Conservation (phyloP, 768 basidiomycete species). For the Amanita inopinata region DNA sequence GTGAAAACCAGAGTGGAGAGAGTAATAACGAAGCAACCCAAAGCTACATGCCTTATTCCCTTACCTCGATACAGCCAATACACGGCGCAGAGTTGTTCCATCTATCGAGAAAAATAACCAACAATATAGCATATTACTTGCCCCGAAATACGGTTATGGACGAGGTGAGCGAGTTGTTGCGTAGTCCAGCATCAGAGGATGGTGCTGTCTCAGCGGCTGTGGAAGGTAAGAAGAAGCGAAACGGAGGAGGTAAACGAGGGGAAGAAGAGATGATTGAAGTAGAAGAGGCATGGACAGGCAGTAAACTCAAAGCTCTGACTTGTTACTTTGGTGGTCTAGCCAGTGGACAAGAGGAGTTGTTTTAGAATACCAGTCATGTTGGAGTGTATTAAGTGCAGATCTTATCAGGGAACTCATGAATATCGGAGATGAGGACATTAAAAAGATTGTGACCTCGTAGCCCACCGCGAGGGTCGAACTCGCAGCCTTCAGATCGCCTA, state of each 20-base stretch:
- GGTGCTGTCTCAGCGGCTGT: too few species aligned
- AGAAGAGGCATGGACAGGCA: conserved; percentile 95
- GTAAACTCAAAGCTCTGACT: conserved; percentile 87
- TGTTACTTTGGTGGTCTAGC: conserved; percentile 89
- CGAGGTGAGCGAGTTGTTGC: conserved; percentile 47
- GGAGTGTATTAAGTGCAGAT: background rate
- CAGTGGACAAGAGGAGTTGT: conserved; percentile 55
- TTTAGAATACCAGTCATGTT: conserved; percentile 21
- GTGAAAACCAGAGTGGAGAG: conserved; percentile 2
- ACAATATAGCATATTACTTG: conserved; percentile 82
- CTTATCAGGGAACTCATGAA: too few species aligned
- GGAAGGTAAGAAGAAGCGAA: conserved; percentile 6
- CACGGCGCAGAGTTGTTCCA: conserved; percentile 77
- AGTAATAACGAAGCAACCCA: conserved; percentile 19
- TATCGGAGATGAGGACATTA: too few species aligned
- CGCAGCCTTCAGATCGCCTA: conserved; percentile 63
- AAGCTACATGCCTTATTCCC: conserved; percentile 42
- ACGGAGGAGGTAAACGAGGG: conserved; percentile 2
- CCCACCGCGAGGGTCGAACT: conserved; percentile 80
- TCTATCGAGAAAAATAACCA: conserved; percentile 60
- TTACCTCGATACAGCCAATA: conserved; percentile 68
- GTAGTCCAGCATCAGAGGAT: background rate
- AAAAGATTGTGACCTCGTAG: conserved; percentile 22
- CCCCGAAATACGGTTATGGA: conserved; percentile 72
- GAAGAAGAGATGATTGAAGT: conserved; percentile 65